phyloP scores from a whole-genome alignment of 805 yeast genomes.

The Wickerhamiella qilinensis region DNA sequence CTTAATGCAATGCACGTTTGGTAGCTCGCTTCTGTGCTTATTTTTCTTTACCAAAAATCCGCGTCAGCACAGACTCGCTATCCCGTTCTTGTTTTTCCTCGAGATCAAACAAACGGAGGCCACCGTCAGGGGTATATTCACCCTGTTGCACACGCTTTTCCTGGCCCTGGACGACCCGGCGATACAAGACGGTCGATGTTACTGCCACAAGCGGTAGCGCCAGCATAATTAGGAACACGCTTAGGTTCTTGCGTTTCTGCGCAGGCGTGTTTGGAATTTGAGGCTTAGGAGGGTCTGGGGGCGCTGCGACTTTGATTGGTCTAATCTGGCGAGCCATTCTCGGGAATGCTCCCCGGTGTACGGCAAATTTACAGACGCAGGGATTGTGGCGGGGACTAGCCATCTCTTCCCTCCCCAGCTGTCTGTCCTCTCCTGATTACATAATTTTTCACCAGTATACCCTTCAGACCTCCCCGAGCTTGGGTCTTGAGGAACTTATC shows the following conservation, averaged over 20 bases:
- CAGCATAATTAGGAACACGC: slow-evolving; percentile 18
- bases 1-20: neutral
- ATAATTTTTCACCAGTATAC: too few relatives aligned
- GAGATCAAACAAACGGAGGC: slow-evolving; percentile 28
- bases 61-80: slow-evolving; percentile 25
- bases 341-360: too few relatives aligned
- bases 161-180: slow-evolving; percentile 25
- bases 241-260: slow-evolving; percentile 7
- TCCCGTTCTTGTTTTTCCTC: slow-evolving; percentile 27
- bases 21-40: neutral
- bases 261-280: slow-evolving; percentile 1
- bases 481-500: too few relatives aligned
- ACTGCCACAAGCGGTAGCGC: slow-evolving; percentile 19
- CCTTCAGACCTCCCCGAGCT: too few relatives aligned
- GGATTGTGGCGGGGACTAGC: too few relatives aligned
- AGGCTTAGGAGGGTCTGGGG: slow-evolving; percentile 2
- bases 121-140: slow-evolving; percentile 30
- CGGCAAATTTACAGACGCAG: too few relatives aligned
- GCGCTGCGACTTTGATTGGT: slow-evolving; percentile 7
- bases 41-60: slow-evolving; percentile 29
- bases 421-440: too few relatives aligned
- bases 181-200: slow-evolving; percentile 17
- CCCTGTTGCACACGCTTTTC: slow-evolving; percentile 32
- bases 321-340: slow-evolving; percentile 4
- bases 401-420: too few relatives aligned